Evolutionary conservation across 257 asterid genomes (phyloP), one percentile per base, ranked within the genome.

Genomic region (Solanum gandarillasii): DNA sequence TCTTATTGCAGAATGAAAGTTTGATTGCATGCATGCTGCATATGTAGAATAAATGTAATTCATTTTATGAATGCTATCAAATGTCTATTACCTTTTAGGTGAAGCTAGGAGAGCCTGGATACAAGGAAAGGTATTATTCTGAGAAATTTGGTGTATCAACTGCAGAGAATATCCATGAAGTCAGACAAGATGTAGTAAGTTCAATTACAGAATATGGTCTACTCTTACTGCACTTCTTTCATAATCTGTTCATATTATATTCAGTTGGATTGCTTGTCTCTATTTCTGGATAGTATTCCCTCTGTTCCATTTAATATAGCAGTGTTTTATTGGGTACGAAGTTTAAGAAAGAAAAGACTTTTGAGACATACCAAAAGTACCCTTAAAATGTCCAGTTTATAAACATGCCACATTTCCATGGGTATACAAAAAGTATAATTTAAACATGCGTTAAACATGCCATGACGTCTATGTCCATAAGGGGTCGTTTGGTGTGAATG

Each of bases 91-190:
- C 85, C 70, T 86, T 78, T 87, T 95, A 97, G 99, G 94, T 97
- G 89, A 95, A 91, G 89, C 90, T 97, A 83, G 99, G 99, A 88
- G 98, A 95, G 91, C 99, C 98, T 84, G 99, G 99, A 90, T 97
- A 95, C 91, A 95, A 93, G 88, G 99, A 94, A 83, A 94, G 99
- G 89, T 97, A 97, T 87, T 97, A 97, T 92, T 89, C 93, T 86
- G 99, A 95, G 94, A 97, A 97, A 90, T 97, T 97, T 76, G 95
- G 94, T 78, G 62, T 91, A 38, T 92, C 96, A 60, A 94, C 90
- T 43, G 91, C 95, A 43, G 94, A 92, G 90, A 90, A 92, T 89
- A 91, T 95, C 43, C 92, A 95, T 60, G 96, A 93, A 92, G 90
- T 94, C 72, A 93, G 94, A 90, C 92, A 62, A 88, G 99, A 97